A percentile compares a stretch with the other conserved stretches of the same genome.
Conservation (phyloP, 345 rosid genomes). For the Acer negundo region DNA sequence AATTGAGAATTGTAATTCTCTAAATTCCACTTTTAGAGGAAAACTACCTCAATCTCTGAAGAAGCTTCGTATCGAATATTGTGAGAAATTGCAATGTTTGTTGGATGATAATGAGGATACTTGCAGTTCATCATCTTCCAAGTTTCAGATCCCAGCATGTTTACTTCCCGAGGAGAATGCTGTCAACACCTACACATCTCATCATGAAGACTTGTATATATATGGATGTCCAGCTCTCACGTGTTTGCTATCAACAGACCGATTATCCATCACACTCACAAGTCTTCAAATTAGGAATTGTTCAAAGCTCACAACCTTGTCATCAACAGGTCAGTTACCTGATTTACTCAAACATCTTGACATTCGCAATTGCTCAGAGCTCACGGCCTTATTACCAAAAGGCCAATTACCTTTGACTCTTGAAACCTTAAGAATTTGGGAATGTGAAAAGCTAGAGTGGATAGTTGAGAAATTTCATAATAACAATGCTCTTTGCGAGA, state of each 20-base stretch:
- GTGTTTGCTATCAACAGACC: not conserved
- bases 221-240: not conserved
- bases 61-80: not conserved
- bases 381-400: not conserved
- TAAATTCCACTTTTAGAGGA: not conserved
- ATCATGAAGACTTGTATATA: not conserved
- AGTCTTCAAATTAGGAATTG: not conserved
- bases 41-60: not conserved
- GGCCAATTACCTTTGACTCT: not conserved
- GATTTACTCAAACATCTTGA: not conserved
- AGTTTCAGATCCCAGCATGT: too few species aligned
- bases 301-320: not conserved
- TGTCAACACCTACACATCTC: not conserved
- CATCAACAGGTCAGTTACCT: not conserved
- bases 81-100: not conserved
- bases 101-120: not conserved
- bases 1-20: not conserved
- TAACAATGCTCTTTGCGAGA: not conserved
- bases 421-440: not conserved
- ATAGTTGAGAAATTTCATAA: not conserved
- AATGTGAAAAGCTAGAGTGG: not conserved
- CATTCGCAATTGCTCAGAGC: accelerated
- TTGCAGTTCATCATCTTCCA: not conserved
- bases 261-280: not conserved
- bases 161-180: too few species aligned